Base-by-base conservation (phyloP, 1,139 yeast genomes). In the Taiozyma sp. region DNA sequence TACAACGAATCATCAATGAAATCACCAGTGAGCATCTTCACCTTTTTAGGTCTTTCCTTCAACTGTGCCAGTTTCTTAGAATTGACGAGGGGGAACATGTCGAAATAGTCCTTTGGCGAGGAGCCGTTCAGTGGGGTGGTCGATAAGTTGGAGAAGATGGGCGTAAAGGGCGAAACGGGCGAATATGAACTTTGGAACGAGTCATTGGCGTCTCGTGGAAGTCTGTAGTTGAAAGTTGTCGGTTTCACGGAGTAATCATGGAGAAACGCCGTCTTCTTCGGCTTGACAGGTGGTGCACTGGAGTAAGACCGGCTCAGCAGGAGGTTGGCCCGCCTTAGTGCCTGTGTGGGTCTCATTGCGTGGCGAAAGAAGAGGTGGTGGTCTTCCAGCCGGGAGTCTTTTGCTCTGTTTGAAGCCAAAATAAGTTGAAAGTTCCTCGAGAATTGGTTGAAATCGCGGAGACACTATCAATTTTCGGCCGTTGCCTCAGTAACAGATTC, bases 1-100 rank as follows among this genome's bases (percentile, higher is more conserved):
- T 89, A 89, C 60, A 89, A 70, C 22, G 95, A 84, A 65, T 89
- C 96, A 59, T 89, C 96, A 52, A 89, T 89, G 66, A 87, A 90
- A 61, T 88, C 96, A 16, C 88, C 73, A 0, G 84, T 72, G 32
- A 84, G 70, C 92, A 89, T 84, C 62, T 87, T 84, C 3, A 81
- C 80, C 43, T 78, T 75, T 39, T 64, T 71, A 0, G 96, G 96
- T 34, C 93, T 73, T 23, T 60, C 59, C 3, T 54, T 46, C 8
- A 74, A 65, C 47, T 75, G 71, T 1, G 79, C 67, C 47, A 87
- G 69, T 52, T 75, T 75, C 32, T 71, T 70, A 12, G 82, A 73
- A 43, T 72, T 81, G 2, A 76, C 70, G 39, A 72, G 52, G 3
- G 84, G 84, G 49, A 71, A 75, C 43, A 70, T 63, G 30, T 73